A percentile compares a stretch with the other conserved stretches of the same genome.
Evolutionary conservation across 345 rosid genomes (phyloP).

Genomic region (Gossypium turneri): DNA sequence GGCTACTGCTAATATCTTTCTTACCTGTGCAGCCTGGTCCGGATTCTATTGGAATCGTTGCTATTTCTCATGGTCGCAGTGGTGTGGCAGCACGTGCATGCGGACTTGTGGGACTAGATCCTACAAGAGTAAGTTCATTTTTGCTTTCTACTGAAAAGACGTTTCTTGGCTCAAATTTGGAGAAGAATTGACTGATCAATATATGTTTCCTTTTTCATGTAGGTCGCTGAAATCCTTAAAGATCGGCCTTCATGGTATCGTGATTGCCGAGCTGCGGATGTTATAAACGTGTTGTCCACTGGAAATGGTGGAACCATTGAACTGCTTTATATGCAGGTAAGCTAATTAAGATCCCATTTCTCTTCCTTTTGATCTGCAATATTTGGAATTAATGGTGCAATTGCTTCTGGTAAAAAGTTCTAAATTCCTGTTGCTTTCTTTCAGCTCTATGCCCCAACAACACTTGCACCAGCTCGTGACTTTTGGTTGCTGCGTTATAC

Average conservation of each 20-base stretch:
- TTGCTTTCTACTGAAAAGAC: background rate
- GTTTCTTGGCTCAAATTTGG: background rate
- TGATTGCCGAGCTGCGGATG: conserved; percentile 91
- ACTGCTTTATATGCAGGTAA: conserved; percentile 93
- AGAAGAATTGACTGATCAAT: background rate
- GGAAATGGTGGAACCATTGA: conserved; percentile 97
- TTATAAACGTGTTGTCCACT: conserved; percentile 77
- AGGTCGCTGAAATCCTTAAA: conserved; percentile 98
- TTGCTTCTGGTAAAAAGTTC: background rate
- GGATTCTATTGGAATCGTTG: conserved; percentile 99
- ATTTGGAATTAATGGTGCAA: background rate
- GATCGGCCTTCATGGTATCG: conserved; percentile 90
- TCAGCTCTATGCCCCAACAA: conserved; percentile 96
- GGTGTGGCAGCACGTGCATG: conserved; percentile 99
- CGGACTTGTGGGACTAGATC: conserved; percentile 97
- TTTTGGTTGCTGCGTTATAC: conserved; percentile 98
- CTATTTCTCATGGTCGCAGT: conserved; percentile 97
- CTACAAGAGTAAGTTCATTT: conserved; percentile 68
- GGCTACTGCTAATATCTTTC: background rate
- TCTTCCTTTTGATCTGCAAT: background rate
- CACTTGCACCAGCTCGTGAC: conserved; percentile 96
- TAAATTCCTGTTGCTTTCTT: background rate
- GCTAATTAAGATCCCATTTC: conserved; percentile 15
- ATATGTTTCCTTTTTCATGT: background rate
- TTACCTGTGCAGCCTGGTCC: conserved; percentile 87